These are phyloP conservation scores for Cerioporus squamosus DNA, from an alignment of 1,284 basidiomycete species.

Conservation along the genomic window DNA sequence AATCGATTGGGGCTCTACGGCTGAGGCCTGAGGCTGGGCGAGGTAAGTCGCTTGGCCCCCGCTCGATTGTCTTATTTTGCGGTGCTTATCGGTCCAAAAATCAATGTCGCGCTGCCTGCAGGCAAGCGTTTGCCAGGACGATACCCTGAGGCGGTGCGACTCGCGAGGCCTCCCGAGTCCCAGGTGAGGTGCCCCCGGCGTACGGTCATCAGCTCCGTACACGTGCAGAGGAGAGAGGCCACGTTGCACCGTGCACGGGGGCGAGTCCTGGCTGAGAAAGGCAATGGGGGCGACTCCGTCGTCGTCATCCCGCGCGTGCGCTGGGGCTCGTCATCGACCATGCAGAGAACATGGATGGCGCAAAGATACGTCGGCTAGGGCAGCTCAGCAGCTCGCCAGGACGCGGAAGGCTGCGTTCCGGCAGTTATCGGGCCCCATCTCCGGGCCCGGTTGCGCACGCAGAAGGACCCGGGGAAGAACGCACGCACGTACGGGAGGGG, in stretches of 20 bases:
- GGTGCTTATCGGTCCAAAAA: not conserved
- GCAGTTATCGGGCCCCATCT: constrained; percentile 1
- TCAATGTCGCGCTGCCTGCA: constrained; percentile 1
- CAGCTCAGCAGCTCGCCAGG: not conserved
- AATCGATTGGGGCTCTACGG: too few species aligned
- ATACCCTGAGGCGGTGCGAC: not conserved
- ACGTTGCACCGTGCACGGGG: constrained; percentile 20
- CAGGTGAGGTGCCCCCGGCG: not conserved
- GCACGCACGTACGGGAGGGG: not conserved
- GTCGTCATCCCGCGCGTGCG: not conserved
- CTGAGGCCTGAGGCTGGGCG: too few species aligned
- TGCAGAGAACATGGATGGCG: too few species aligned
- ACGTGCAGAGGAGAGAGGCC: constrained; percentile 14
- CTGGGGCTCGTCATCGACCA: too few species aligned
- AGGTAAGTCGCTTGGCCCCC: not conserved
- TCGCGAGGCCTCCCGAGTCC: too few species aligned
- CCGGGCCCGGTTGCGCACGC: not conserved
- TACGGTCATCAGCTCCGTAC: constrained; percentile 17
- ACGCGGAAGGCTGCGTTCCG: not conserved
- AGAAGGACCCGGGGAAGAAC: too few species aligned
- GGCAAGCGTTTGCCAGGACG: too few species aligned
- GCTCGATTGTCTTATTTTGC: not conserved
- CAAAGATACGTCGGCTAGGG: not conserved
- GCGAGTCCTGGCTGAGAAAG: constrained; percentile 12
- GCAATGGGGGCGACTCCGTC: constrained; percentile 3